Evolutionary conservation across 768 basidiomycete genomes (phyloP), one percentile per base, ranked within the genome.

Genomic region (Suillus clintonianus): DNA sequence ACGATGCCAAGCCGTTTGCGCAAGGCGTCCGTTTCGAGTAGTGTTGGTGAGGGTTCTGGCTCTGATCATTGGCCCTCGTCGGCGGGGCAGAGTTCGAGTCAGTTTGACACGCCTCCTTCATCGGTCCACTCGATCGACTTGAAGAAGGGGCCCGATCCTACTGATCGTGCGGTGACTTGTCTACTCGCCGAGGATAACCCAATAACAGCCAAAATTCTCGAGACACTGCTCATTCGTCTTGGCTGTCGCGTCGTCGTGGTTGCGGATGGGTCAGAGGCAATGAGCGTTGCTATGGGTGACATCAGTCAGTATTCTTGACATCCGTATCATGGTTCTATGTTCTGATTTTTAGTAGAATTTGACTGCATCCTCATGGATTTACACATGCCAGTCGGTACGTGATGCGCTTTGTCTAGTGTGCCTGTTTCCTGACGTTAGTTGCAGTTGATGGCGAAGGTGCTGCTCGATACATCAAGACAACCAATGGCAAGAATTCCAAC

Each of bases 111-210:
- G 53, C 90, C 93, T 32, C 88, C 91, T 11, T 93, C 92, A 34
- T 94, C 92, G 15, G 89, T 94, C n/a, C 87, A 89, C 68, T 93
- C 93, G 0, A 89, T 91, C 67, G 92, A 94, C 70, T 74, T 93
- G 74, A 85, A 86, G 74, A 87, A 87, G 76, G 88, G 85, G 1
- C 88, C 89, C 5, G 92, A 94, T 72, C 88, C 85, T n/a, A 84
- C 76, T 62, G 95, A 96, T 73, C 87, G 94, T 45, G 89, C 90
- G n/a, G 89, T 99, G 60, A 97, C 95, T 45, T 95, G 94, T 71
- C 76, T 99, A 32, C 83, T 99, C 41, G 97, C 97, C 1, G 97
- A 99, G 75, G 95, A 99, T 70, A 99, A 99, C 71, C 97, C 97
- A 2, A 98, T 99, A 67, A 97, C 95, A 0, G 92, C 93, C 37